Conservation (phyloP, 2,329 filamentous ascomycete genomes). For the Aspergillus versicolor region DNA sequence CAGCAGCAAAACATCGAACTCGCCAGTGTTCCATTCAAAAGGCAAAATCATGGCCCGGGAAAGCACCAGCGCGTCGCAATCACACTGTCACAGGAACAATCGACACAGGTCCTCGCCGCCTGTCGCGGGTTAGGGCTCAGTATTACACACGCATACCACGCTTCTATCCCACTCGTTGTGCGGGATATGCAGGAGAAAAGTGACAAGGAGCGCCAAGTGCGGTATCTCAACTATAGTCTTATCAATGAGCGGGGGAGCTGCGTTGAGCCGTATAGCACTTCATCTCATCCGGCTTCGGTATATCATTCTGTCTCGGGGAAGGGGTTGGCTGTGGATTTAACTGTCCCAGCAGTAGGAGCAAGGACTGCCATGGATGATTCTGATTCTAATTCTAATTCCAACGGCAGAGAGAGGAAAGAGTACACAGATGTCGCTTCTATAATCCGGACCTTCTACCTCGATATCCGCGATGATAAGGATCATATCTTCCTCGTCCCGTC, state of each 20-base stretch:
- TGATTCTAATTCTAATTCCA: background rate
- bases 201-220: conserved; percentile 9
- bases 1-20: conserved; percentile 14
- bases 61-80: conserved; percentile 21
- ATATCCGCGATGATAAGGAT: conserved; percentile 18
- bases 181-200: conserved; percentile 15
- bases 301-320: conserved; percentile 26
- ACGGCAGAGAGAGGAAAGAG: background rate
- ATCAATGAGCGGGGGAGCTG: conserved; percentile 25
- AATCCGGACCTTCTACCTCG: conserved; percentile 19
- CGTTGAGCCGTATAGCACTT: conserved; percentile 15
- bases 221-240: conserved; percentile 25
- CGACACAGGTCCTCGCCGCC: conserved; percentile 9
- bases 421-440: no score
- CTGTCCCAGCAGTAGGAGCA: background rate
- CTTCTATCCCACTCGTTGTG: conserved; percentile 19
- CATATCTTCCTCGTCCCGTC: conserved; percentile 19
- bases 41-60: conserved; percentile 9
- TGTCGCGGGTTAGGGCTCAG: conserved; percentile 16
- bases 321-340: conserved; percentile 19
- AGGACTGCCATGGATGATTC: conserved; percentile 10
- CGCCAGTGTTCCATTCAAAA: conserved; percentile 19
- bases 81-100: conserved; percentile 10
- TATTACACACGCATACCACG: conserved; percentile 26
- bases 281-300: conserved; percentile 17